These are phyloP conservation scores for Arxiozyma telluris DNA, from an alignment of 1,139 yeast genomes.

Conservation along the genomic window DNA sequence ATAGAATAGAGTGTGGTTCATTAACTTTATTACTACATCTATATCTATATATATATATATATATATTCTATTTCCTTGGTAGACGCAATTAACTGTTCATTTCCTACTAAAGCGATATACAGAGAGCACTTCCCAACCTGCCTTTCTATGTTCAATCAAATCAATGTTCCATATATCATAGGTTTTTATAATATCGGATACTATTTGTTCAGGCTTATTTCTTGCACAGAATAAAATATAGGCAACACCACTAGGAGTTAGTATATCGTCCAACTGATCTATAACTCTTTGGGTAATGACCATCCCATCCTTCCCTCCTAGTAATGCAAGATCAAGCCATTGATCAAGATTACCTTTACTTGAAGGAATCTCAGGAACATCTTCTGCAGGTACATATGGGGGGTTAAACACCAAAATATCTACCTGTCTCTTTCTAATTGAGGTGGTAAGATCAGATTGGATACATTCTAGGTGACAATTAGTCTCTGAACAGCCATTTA, in stretches of 20 bases:
- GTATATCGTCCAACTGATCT: slow-evolving; percentile 38
- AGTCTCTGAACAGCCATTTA: slow-evolving; percentile 35
- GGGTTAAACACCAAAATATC: slow-evolving; percentile 85
- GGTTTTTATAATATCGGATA: slow-evolving; percentile 10
- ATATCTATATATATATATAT: neutral
- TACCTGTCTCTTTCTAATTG: slow-evolving; percentile 39
- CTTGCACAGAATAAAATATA: slow-evolving; percentile 81
- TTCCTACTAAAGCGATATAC: slow-evolving; percentile 43
- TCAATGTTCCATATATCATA: slow-evolving; percentile 43
- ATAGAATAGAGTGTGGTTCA: neutral
- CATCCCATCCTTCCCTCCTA: slow-evolving; percentile 92
- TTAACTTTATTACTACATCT: neutral
- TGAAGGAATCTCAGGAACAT: slow-evolving; percentile 44
- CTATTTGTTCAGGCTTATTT: slow-evolving; percentile 63
- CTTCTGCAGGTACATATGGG: slow-evolving; percentile 88
- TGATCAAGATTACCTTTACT: slow-evolving; percentile 37
- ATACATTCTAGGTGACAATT: slow-evolving; percentile 41
- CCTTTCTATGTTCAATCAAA: slow-evolving; percentile 54
- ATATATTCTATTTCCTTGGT: neutral
- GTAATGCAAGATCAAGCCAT: slow-evolving; percentile 83
- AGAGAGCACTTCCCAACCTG: slow-evolving; percentile 94
- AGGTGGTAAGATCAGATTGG: slow-evolving; percentile 49
- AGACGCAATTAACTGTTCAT: neutral
- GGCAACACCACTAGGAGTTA: slow-evolving; percentile 59
- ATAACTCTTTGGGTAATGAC: slow-evolving; percentile 61